phyloP scores from a whole-genome alignment of 805 yeast genomes.

The Diddensiella transvaalensis region DNA sequence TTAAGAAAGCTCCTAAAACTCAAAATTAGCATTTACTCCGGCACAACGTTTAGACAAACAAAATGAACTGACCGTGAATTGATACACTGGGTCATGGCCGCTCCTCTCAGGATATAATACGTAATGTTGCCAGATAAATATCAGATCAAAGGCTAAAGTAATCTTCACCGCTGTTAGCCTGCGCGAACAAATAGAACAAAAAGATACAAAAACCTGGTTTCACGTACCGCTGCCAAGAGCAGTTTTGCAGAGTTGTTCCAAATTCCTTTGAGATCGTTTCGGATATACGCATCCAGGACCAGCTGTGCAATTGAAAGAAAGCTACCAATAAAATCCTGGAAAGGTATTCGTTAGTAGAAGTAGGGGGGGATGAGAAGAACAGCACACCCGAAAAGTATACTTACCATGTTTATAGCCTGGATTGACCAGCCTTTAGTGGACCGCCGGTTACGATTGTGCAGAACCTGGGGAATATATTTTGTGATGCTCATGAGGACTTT shows the following conservation, averaged over 20 bases:
- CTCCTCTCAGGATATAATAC: constrained; percentile 6
- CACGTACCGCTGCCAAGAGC: constrained; percentile 38
- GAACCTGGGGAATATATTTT: constrained; percentile 49
- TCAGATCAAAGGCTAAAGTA: constrained; percentile 31
- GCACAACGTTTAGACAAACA: too few species aligned
- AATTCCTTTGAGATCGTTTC: constrained; percentile 32
- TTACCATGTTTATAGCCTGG: constrained; percentile 34
- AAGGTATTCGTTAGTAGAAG: too few species aligned
- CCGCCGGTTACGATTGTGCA: constrained; percentile 39
- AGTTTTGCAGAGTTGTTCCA: constrained; percentile 44
- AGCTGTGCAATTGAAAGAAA: constrained; percentile 40
- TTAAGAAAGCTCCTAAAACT: background rate
- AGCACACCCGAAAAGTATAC: background rate
- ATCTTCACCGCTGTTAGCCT: too few species aligned
- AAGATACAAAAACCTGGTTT: background rate
- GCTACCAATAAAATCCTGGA: constrained; percentile 42
- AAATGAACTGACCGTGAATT: background rate
- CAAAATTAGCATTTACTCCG: too few species aligned
- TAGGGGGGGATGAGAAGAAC: too few species aligned
- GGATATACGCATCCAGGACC: constrained; percentile 38
- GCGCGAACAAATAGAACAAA: constrained; percentile 1
- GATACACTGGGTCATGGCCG: background rate
- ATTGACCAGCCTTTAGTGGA: constrained; percentile 47
- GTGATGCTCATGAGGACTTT: constrained; percentile 43
- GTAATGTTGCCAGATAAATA: constrained; percentile 33